Conservation (phyloP, 495 filamentous ascomycete species). For the Podospora anserina region DNA sequence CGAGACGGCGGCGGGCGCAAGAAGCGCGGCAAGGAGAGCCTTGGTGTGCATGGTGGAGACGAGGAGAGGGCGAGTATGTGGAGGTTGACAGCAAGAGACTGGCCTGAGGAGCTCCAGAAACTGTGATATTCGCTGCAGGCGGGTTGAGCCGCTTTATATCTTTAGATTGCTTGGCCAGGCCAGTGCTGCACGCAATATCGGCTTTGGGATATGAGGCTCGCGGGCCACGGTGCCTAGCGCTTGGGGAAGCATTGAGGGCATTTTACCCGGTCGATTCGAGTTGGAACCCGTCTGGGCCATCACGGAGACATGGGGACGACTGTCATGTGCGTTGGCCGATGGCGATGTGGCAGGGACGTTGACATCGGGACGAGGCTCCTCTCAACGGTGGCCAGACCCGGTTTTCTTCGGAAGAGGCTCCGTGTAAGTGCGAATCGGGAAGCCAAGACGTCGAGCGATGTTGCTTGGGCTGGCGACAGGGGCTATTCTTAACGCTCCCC, state of each 20-base stretch:
- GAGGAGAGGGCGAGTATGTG: neutral
- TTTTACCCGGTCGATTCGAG: neutral
- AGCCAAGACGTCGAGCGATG: constrained; percentile 18
- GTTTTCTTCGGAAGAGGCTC: constrained; percentile 27
- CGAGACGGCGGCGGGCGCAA: constrained; percentile 32
- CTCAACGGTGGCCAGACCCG: constrained; percentile 12
- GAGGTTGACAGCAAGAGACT: too few species aligned
- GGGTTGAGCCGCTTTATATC: constrained; percentile 1
- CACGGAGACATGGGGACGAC: neutral
- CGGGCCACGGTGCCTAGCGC: constrained; percentile 5
- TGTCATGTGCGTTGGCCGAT: neutral
- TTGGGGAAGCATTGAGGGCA: neutral
- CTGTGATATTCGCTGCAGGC: neutral
- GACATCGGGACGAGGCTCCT: neutral
- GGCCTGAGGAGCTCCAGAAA: neutral
- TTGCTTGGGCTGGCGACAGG: constrained; percentile 16
- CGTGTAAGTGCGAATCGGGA: constrained; percentile 21
- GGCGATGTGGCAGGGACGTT: neutral
- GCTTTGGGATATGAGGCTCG: neutral
- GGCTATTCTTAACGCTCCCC: neutral
- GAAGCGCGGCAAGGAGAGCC: constrained; percentile 24
- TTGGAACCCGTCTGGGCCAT: neutral
- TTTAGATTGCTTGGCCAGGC: constrained; percentile 4
- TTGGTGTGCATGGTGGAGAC: constrained; percentile 27
- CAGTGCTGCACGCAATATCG: constrained; percentile 7